Percentiles rank a stretch among this genome's conserved stretches.
phyloP scores from a whole-genome alignment of 78 protist genomes.

The Trichosphaerium sp. region DNA sequence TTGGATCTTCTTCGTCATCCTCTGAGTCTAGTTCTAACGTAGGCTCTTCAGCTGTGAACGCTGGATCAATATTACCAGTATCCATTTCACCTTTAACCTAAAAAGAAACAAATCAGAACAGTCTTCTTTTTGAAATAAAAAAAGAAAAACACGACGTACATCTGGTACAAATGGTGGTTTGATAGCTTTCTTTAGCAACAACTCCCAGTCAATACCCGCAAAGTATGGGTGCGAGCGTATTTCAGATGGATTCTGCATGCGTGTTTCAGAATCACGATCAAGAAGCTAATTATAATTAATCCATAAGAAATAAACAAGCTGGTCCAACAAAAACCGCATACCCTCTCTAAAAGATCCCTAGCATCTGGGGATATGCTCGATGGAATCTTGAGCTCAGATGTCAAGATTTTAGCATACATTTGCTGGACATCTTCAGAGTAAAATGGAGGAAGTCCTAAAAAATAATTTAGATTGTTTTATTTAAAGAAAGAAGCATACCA shows the following conservation, averaged over 20 bases:
- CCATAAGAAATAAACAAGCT: too few species aligned
- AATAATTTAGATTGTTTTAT: neutral
- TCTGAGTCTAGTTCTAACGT: constrained; percentile 27
- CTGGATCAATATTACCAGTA: constrained; percentile 55
- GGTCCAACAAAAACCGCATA: too few species aligned
- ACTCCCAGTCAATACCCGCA: constrained; percentile 50
- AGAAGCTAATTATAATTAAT: too few species aligned
- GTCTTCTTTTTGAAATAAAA: too few species aligned
- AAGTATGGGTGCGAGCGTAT: constrained; percentile 56
- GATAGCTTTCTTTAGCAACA: constrained; percentile 43
- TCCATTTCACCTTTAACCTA: constrained; percentile 51
- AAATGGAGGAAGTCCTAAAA: constrained; percentile 43
- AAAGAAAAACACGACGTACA: too few species aligned
- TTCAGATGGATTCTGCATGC: constrained; percentile 25
- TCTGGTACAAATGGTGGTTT: constrained; percentile 59
- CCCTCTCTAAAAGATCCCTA: neutral
- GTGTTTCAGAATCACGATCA: too few species aligned
- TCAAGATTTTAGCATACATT: constrained; percentile 56
- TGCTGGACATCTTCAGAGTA: constrained; percentile 54
- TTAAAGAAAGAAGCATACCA: constrained; percentile 25
- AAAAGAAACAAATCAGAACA: too few species aligned
- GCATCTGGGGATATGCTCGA: constrained; percentile 41
- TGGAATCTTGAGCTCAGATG: constrained; percentile 42
- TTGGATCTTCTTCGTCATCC: neutral
- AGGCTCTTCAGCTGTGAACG: constrained; percentile 55